phyloP scores from a whole-genome alignment of 345 rosid species.

The Lepidium africanum region DNA sequence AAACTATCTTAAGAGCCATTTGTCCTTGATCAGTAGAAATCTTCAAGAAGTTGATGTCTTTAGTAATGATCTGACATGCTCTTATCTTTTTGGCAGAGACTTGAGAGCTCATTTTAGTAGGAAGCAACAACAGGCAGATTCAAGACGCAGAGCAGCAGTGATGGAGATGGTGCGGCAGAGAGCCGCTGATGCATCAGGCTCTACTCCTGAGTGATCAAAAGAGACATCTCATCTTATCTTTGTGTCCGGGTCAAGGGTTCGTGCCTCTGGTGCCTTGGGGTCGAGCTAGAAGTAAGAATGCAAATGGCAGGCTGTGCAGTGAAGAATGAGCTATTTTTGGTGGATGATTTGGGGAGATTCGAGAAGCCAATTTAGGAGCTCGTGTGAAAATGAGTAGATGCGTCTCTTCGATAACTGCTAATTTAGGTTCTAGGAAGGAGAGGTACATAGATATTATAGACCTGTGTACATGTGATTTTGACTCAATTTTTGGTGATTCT shows the following conservation, averaged over 20 bases:
- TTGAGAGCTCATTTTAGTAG: constrained; percentile 82
- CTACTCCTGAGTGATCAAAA: constrained; percentile 51
- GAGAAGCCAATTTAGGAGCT: constrained; percentile 10
- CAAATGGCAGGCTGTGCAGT: neutral
- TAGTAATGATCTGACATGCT: neutral
- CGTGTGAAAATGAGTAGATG: constrained; percentile 2
- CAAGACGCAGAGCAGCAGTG: constrained; percentile 95
- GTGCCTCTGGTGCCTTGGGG: neutral
- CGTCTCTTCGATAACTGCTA: neutral
- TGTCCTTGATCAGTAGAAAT: neutral
- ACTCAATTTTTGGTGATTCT: constrained; percentile 9
- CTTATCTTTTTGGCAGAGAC: constrained; percentile 53
- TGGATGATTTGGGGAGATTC: neutral
- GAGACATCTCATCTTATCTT: neutral
- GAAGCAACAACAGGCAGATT: constrained; percentile 91
- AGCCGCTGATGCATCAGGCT: constrained; percentile 85
- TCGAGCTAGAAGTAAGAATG: neutral
- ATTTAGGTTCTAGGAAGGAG: constrained; percentile 7
- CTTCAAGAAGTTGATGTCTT: neutral
- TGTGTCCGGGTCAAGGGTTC: neutral
- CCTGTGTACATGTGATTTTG: constrained; percentile 14
- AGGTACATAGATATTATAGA: constrained; percentile 18
- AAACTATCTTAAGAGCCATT: neutral
- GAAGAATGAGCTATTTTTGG: neutral
- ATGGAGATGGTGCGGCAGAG: constrained; percentile 99